Evolutionary conservation across 1,284 basidiomycete species (phyloP).

Genomic region (Agroathelia rolfsii): DNA sequence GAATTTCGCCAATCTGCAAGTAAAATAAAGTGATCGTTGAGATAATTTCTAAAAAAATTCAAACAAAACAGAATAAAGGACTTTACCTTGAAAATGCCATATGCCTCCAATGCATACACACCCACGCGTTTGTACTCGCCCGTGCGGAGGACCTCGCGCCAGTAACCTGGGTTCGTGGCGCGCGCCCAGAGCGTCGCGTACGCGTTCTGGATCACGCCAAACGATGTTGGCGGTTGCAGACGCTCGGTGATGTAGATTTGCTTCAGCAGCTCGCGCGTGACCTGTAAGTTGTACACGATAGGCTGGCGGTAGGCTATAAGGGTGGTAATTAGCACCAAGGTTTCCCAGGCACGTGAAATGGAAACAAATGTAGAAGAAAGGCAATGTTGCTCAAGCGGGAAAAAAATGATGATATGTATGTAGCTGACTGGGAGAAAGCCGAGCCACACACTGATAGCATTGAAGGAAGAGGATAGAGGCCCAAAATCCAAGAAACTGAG

Average conservation of each 20-base stretch:
- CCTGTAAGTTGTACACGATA: slow-evolving; percentile 74
- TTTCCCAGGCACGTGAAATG: neutral
- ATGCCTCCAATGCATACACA: slow-evolving; percentile 83
- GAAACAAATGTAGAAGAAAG: neutral
- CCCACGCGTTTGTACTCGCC: slow-evolving; percentile 76
- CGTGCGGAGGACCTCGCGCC: slow-evolving; percentile 56
- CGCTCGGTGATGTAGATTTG: slow-evolving; percentile 88
- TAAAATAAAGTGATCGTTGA: neutral
- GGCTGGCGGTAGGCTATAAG: slow-evolving; percentile 74
- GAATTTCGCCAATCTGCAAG: slow-evolving; percentile 79
- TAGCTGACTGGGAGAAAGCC: too few relatives aligned
- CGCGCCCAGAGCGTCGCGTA: slow-evolving; percentile 70
- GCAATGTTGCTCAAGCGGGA: neutral
- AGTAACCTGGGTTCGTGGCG: slow-evolving; percentile 58
- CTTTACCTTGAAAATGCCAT: slow-evolving; percentile 75
- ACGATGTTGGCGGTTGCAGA: slow-evolving; percentile 71
- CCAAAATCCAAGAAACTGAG: neutral
- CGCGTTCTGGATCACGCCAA: slow-evolving; percentile 53
- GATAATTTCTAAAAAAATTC: neutral
- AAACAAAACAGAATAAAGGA: slow-evolving; percentile 3
- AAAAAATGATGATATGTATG: too few relatives aligned
- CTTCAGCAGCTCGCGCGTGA: slow-evolving; percentile 77
- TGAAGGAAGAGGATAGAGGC: too few relatives aligned
- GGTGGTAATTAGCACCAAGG: neutral
- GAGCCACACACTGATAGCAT: too few relatives aligned